Base-by-base conservation (phyloP, 1,284 basidiomycete species). In the Sporisorium iseilematis-ciliati region DNA sequence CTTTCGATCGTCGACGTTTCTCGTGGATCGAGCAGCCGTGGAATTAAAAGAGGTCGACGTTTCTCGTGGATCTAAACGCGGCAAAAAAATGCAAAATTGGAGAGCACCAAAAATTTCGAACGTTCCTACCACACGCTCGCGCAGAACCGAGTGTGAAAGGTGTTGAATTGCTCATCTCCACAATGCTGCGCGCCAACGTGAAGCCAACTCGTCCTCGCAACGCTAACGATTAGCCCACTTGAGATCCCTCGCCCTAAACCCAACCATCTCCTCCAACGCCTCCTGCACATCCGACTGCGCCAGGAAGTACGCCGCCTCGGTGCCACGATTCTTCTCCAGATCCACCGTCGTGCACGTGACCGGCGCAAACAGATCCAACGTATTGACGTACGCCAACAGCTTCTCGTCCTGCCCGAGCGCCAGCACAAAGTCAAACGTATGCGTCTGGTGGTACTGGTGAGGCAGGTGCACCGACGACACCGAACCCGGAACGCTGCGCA, bases 361-460 rank as follows among this genome's bases (percentile, higher is more conserved):
- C 18, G 83, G 82, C 23, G 82, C 82, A 67, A 84, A 84, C 20
- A 84, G 65, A 53, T 84, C 83, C 40, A 84, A 66, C 26, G 71
- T 73, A 55, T 80, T 81, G 61, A 84, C 76, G 63, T 79, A 82
- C 8, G 80, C 65, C 23, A 84, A 51, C 55, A 84, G 63, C 74
- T 74, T 72, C 50, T 84, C 82, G 64, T 84, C 83, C 48, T 76
- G 77, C 35, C 81, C 67, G n/a, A 84, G 65, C 21, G 78, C 77
- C 16, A 84, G 72, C 7, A 81, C 81, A 66, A 84, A 82, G 63
- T 84, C 80, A 57, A 84, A 83, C 42, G 69, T 79, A 46, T 77
- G 80, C 42, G 64, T 74, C 40, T 77, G 70, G 41, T 73, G 72
- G 43, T 60, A 70, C 26, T 75, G 69, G 38, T 76, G 69, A 11